A percentile compares a stretch with the other conserved stretches of the same genome.
phyloP scores from a whole-genome alignment of 2,329 filamentous ascomycete species.

The Cercospora citrullina region DNA sequence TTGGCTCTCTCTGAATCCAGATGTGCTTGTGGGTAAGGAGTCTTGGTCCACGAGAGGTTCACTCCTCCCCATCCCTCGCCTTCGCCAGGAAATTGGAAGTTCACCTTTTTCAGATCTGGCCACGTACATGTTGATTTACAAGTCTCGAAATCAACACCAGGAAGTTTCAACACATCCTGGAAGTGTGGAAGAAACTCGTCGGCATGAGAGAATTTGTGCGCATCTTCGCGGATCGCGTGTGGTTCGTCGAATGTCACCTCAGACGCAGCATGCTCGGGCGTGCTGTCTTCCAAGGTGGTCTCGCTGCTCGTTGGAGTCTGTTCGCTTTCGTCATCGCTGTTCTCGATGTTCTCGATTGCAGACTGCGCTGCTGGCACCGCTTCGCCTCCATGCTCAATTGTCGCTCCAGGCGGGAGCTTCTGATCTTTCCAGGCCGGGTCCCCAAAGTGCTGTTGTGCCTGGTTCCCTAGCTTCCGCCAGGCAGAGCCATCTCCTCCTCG shows the following conservation, averaged over 20 bases:
- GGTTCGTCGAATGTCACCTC: not conserved
- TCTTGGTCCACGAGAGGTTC: conserved; percentile 19
- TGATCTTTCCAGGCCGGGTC: not conserved
- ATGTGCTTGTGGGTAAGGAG: conserved; percentile 17
- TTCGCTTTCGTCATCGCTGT: not conserved
- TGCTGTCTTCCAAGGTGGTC: not conserved
- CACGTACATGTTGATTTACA: conserved; percentile 16
- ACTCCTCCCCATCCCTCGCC: conserved; percentile 12
- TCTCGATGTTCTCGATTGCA: not conserved
- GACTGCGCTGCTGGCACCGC: not conserved
- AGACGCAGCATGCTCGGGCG: not conserved
- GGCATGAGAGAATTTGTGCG: conserved; percentile 13
- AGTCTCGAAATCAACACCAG: conserved; percentile 9
- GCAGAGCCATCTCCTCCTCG: not conserved
- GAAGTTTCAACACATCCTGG: conserved; percentile 14
- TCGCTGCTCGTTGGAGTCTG: not conserved
- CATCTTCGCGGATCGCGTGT: conserved; percentile 2
- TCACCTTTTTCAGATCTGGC: conserved; percentile 15
- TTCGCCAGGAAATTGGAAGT: conserved; percentile 20
- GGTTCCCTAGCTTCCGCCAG: not conserved
- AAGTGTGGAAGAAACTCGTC: conserved; percentile 21
- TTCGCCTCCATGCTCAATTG: not conserved
- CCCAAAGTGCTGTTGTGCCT: not conserved
- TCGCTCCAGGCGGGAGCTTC: not conserved
- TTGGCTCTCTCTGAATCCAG: conserved; percentile 21